Percentiles rank a stretch among this genome's conserved stretches.
These are phyloP conservation scores for Salix udensis DNA, from an alignment of 345 rosid genomes.

Conservation along the genomic window DNA sequence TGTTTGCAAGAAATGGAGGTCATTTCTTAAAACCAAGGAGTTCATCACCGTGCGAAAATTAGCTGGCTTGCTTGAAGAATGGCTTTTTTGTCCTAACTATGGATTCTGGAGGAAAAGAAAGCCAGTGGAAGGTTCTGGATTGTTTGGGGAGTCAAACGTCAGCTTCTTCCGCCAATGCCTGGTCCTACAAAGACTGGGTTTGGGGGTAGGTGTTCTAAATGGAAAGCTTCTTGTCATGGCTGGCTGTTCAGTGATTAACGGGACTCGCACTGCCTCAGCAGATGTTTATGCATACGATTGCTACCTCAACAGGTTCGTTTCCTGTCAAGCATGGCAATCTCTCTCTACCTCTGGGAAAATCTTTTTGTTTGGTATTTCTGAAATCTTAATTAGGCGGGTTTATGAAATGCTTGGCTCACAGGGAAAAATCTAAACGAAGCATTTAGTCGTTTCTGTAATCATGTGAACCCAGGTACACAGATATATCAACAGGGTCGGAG, in stretches of 20 bases:
- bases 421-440: background rate
- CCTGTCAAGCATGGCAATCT: background rate
- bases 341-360: background rate
- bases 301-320: conserved; percentile 76
- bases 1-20: conserved; percentile 87
- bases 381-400: background rate
- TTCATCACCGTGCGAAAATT: conserved; percentile 58
- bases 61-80: conserved; percentile 76
- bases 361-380: background rate
- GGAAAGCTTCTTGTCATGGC: conserved; percentile 82
- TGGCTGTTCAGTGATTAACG: conserved; percentile 51
- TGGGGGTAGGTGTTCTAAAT: conserved; percentile 58
- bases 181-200: conserved; percentile 64
- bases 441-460: background rate
- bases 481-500: background rate
- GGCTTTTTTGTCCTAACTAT: conserved; percentile 63
- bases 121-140: conserved; percentile 85
- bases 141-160: conserved; percentile 54
- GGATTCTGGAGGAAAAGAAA: conserved; percentile 62
- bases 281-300: conserved; percentile 77
- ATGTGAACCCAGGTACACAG: background rate
- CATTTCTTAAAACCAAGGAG: conserved; percentile 72
- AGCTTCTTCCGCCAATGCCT: conserved; percentile 73
- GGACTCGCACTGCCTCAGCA: conserved; percentile 48
- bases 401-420: background rate